Percentiles rank a stretch among this genome's conserved stretches.
Evolutionary conservation across 192 early-diverging fungal genomes (phyloP).

Genomic region (Backusella mclennaniae): DNA sequence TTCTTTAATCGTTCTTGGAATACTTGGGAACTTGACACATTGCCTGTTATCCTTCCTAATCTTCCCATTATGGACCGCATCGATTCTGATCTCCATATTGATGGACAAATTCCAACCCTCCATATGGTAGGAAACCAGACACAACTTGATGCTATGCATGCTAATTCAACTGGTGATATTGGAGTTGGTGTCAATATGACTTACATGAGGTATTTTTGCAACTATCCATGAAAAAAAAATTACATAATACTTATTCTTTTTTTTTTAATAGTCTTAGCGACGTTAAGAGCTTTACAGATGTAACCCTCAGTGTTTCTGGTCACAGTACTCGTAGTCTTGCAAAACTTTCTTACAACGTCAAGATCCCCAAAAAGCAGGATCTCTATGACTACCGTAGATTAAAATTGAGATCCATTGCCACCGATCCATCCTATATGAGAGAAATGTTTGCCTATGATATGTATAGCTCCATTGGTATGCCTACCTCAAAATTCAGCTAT

Average conservation of each 20-base stretch:
- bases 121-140: conserved; percentile 9
- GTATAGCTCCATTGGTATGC: not conserved
- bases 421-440: conserved; percentile 9
- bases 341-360: conserved; percentile 1
- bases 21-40: not conserved
- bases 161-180: not conserved
- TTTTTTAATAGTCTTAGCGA: not conserved
- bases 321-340: not conserved
- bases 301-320: not conserved
- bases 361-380: not conserved
- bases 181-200: not conserved
- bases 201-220: conserved; percentile 5
- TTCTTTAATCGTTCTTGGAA: conserved; percentile 4
- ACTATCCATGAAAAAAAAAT: not conserved
- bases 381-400: conserved; percentile 4
- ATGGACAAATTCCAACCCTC: conserved; percentile 11
- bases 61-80: conserved; percentile 2
- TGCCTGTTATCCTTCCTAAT: not conserved
- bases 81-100: conserved; percentile 7
- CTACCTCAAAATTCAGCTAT: not conserved
- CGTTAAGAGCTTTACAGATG: not conserved
- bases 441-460: conserved; percentile 7
- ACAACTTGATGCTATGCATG: not conserved
- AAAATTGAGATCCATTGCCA: conserved; percentile 8
- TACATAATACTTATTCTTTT: not conserved